Evolutionary conservation across 2,329 filamentous ascomycete species (phyloP), one percentile per base, ranked within the genome.

Genomic region (Trichophyton benhamiae): DNA sequence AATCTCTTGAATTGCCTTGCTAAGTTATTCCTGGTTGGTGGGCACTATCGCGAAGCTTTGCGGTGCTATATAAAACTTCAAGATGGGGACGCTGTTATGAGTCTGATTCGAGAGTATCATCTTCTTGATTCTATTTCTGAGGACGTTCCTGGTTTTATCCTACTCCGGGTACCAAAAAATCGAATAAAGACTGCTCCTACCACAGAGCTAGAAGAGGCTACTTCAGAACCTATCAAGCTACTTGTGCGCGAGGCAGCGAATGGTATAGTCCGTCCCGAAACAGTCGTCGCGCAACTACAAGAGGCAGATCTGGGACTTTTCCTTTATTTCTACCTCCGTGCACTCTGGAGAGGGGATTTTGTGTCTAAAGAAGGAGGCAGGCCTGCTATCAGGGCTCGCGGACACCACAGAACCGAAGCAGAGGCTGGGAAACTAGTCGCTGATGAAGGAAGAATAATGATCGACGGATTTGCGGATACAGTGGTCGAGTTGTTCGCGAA

Each of bases 161-260:
- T 89, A 65, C 82, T 99, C 59, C 84, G 91, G n/a, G 88, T 99
- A 1, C 85, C 88, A 0, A 82, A 85, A 63, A 83, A 86, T 59
- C 83, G 87, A 66, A 76, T 87, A 62, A 80, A 82, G 59, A 81
- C 81, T 4, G 87, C 91, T 67, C 77, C 83, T 0, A 75, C 84
- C 17, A 73, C 80, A 0, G 90, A 96, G 64, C 80, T 97, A 3
- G 88, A 91, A 69, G 85, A 88, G 62, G 81, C 87, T 3, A 94
- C 90, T 0, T 82, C 85, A 0, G 92, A 99, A 72, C 88, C 91
- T 1, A 88, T 96, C 59, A 85, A 85, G 1, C 77, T 97, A 6
- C 84, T 99, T 3, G 91, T 96, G 0, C 87, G 95, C 58, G 92
- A 97, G 74, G 91, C 91, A 0, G 87, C 91, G 65, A 88, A 92